Percentiles rank a stretch among this genome's conserved stretches.
Conservation (phyloP, 2,329 filamentous ascomycete species). For the Colletotrichum horii region DNA sequence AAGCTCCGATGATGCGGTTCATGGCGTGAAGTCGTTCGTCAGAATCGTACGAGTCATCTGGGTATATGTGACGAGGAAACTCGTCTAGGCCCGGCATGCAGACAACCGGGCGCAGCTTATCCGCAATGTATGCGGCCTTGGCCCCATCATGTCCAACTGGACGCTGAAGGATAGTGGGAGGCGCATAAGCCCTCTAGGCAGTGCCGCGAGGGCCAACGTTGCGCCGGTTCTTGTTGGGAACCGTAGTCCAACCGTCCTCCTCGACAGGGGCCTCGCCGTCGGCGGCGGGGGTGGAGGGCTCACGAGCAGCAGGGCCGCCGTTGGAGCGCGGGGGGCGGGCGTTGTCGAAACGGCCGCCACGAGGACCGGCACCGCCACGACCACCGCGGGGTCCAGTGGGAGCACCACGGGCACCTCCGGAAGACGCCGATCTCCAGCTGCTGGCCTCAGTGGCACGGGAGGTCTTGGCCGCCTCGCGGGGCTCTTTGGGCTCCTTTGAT, state of each 20-base stretch:
- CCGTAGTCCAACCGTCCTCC: constrained; percentile 71
- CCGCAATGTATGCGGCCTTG: constrained; percentile 6
- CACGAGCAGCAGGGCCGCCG: constrained; percentile 44
- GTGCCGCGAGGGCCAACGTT: constrained; percentile 19
- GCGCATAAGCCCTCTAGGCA: constrained; percentile 15
- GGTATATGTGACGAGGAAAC: constrained; percentile 19
- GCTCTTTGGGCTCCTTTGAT: constrained; percentile 44
- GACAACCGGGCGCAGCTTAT: constrained; percentile 15
- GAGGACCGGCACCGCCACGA: constrained; percentile 45
- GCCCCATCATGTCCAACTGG: constrained; percentile 7
- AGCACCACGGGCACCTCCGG: constrained; percentile 52
- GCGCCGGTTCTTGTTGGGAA: constrained; percentile 34
- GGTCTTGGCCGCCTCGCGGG: constrained; percentile 48
- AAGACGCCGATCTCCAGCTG: constrained; percentile 63
- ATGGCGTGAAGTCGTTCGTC: constrained; percentile 21
- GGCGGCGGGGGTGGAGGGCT: constrained; percentile 38
- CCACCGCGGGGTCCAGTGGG: constrained; percentile 41
- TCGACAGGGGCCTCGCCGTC: constrained; percentile 43
- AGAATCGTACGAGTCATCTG: constrained; percentile 23
- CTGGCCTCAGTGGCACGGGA: constrained; percentile 62
- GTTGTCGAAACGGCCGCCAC: constrained; percentile 50
- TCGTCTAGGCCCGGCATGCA: constrained; percentile 16
- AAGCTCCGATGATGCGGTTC: constrained; percentile 20
- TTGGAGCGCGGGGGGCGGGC: constrained; percentile 54
- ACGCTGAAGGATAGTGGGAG: constrained; percentile 13